Evolutionary conservation across 2,329 filamentous ascomycete genomes (phyloP), one percentile per base, ranked within the genome.

Genomic region (Boeremia lycopersici): DNA sequence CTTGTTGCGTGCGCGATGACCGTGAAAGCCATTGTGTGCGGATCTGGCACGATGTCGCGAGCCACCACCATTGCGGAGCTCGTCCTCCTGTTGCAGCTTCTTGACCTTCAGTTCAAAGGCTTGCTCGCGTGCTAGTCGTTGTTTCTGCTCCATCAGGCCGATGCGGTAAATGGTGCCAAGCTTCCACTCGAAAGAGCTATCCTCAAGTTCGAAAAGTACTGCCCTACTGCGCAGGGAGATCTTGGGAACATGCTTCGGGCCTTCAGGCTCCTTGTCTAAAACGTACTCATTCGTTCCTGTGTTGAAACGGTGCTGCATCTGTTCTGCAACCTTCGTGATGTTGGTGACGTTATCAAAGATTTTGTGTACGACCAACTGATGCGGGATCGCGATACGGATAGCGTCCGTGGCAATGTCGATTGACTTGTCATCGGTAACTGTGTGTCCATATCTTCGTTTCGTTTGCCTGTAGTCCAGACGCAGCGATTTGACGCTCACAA

Each of bases 151-250:
- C 50, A 93, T 80, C 17, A 93, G 82, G 0, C 96, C 95, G 40
- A 91, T 86, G 29, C 93, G 87, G 73, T 98, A 99, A 46, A 99
- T 99, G 69, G 92, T 87, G 13, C 93, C 91, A 9, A 99, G 80
- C 72, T 97, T 98, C 90, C 93, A 99, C 73, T 99, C 95, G 68
- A 99, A 99, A 0, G 91, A 89, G 44, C 95, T 93, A 72, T 99
- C 95, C 76, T 99, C 95, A 31, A 99, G 81, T 69, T 98, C 93
- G 55, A 99, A 93, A 2, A 96, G 78, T 23, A 99, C 81, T 5
- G 89, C 90, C 65, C 90, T 89, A 49, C 89, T 89, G 46, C 92
- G 86, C 9, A 99, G 63, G 0, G 92, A 93, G 19, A 99, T 80
- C 69, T 90, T 93, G 1, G 95, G 95, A 0, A 99, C 87, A 40